A percentile compares a stretch with the other conserved stretches of the same genome.
These are phyloP conservation scores for Pythium phragmiticola DNA, from an alignment of 352 stramenopile genomes.

Conservation along the genomic window DNA sequence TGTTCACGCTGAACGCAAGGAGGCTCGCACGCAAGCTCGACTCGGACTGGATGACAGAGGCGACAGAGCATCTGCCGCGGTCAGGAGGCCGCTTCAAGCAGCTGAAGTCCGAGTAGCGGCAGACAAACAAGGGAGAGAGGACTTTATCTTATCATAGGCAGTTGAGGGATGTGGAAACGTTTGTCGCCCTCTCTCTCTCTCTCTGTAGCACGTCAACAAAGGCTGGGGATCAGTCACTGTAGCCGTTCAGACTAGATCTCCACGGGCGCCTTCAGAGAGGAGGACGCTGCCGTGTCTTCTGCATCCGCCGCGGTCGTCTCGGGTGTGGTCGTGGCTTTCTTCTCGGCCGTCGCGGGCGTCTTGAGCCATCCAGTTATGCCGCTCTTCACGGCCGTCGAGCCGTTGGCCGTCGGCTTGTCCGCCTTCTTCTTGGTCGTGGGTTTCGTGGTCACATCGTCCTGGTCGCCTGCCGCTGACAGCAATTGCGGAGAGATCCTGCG, in stretches of 20 bases:
- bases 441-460: background rate
- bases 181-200: background rate
- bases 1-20: slow-evolving; percentile 25
- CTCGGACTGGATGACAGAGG: background rate
- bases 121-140: background rate
- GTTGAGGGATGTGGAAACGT: background rate
- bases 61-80: too few relatives aligned
- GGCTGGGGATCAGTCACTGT: background rate
- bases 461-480: background rate
- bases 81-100: background rate
- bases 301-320: background rate
- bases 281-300: background rate
- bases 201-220: background rate
- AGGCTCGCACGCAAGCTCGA: slow-evolving; percentile 19
- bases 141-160: background rate
- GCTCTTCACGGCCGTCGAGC: slow-evolving; percentile 14
- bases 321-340: too few relatives aligned
- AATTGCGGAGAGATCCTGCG: slow-evolving; percentile 25
- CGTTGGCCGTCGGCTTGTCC: slow-evolving; percentile 6
- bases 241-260: slow-evolving; percentile 1
- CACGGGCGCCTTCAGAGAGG: slow-evolving; percentile 1
- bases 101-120: background rate
- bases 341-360: background rate
- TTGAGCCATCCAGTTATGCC: slow-evolving; percentile 26
- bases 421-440: slow-evolving; percentile 1